A percentile compares a stretch with the other conserved stretches of the same genome.
phyloP scores from a whole-genome alignment of 257 asterid species.

The Lithospermum erythrorhizon region DNA sequence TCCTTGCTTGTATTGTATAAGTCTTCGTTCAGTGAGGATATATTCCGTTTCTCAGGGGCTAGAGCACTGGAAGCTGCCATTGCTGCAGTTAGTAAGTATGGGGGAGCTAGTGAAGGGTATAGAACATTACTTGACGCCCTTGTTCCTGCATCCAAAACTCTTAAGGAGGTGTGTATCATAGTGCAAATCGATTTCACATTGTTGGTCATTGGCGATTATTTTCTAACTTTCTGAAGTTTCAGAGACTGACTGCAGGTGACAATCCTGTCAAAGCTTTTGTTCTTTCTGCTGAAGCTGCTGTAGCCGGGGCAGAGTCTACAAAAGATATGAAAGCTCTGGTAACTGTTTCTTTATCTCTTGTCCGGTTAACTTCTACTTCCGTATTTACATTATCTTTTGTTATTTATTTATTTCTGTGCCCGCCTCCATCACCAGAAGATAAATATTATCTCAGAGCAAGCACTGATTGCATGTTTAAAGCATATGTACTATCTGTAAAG shows the following conservation, averaged over 20 bases:
- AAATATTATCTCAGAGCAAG: too few relatives aligned
- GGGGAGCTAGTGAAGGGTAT: slow-evolving; percentile 90
- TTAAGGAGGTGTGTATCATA: slow-evolving; percentile 54
- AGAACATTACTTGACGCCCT: slow-evolving; percentile 91
- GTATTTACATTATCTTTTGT: background rate
- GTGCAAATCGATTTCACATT: background rate
- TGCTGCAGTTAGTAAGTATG: slow-evolving; percentile 83
- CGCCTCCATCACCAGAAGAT: background rate
- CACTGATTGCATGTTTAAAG: too few relatives aligned
- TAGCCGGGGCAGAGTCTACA: slow-evolving; percentile 82
- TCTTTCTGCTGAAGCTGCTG: slow-evolving; percentile 80
- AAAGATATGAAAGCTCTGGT: slow-evolving; percentile 90
- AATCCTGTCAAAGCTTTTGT: slow-evolving; percentile 68
- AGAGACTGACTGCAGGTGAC: slow-evolving; percentile 73
- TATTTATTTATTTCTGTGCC: slow-evolving; percentile 13
- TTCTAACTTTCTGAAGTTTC: slow-evolving; percentile 13
- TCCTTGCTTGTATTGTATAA: slow-evolving; percentile 7
- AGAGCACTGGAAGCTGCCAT: slow-evolving; percentile 86
- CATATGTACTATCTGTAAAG: too few relatives aligned
- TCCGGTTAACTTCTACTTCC: background rate
- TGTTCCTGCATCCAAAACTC: slow-evolving; percentile 68
- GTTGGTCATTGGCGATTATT: slow-evolving; percentile 7
- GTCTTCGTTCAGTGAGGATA: slow-evolving; percentile 5
- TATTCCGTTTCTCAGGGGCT: slow-evolving; percentile 55
- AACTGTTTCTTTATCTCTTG: slow-evolving; percentile 6